Evolutionary conservation across 73 alveolate species (phyloP).

Genomic region (Tetrahymena borealis): DNA sequence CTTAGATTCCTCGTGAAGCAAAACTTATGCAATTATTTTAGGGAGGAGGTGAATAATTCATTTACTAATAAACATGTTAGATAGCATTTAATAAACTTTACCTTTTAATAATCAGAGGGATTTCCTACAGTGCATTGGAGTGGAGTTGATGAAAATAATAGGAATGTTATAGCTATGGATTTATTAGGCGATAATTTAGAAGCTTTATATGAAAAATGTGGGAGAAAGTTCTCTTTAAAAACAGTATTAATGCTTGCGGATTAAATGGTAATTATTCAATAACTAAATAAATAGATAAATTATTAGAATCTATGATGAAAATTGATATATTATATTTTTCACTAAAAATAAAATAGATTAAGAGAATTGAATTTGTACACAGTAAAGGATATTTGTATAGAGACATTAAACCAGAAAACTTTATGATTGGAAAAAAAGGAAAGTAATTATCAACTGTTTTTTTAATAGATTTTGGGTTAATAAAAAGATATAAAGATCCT

Average conservation of each 20-base stretch:
- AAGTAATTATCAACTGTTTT: slow-evolving; percentile 37
- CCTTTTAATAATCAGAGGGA: not conserved
- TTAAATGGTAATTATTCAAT: not conserved
- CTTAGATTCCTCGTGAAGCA: not conserved
- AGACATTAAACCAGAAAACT: slow-evolving; percentile 67
- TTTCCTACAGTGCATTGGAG: not conserved
- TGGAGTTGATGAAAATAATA: not conserved
- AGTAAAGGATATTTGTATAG: slow-evolving; percentile 54
- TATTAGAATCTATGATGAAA: not conserved
- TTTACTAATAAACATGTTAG: not conserved
- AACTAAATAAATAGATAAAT: not conserved
- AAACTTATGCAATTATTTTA: not conserved
- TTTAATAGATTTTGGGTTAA: slow-evolving; percentile 62
- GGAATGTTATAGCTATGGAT: not conserved
- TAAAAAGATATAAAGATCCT: slow-evolving; percentile 55
- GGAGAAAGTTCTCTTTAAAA: not conserved
- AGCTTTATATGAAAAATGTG: not conserved
- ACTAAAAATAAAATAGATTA: slow-evolving; percentile 13
- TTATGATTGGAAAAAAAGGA: slow-evolving; percentile 53
- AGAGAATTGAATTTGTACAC: slow-evolving; percentile 60
- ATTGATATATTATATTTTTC: not conserved
- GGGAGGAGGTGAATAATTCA: not conserved
- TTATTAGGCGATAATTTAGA: not conserved
- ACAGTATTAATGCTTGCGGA: slow-evolving; percentile 10
- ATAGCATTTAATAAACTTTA: not conserved